phyloP scores from a whole-genome alignment of 164 flowering plant genomes.

The Dillenia suffruticosa region DNA sequence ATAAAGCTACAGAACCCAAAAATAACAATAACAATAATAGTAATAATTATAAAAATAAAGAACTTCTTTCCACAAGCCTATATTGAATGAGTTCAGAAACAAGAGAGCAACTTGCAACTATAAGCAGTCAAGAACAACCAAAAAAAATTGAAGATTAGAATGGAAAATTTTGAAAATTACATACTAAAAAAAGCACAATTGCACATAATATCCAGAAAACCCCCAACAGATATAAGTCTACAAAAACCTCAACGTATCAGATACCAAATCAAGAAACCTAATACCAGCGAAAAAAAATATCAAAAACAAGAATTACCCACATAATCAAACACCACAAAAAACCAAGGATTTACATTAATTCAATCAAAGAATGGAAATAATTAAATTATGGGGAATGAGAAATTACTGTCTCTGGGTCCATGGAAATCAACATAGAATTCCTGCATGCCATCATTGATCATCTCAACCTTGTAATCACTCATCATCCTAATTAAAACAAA shows the following conservation, averaged over 20 bases:
- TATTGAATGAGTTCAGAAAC: background rate
- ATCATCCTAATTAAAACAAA: slow-evolving; percentile 53
- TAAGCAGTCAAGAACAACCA: background rate
- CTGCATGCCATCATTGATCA: slow-evolving; percentile 93
- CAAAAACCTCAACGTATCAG: background rate
- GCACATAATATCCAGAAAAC: too few species aligned
- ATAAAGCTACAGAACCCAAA: background rate
- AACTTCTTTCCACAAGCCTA: too few species aligned
- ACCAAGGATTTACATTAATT: background rate
- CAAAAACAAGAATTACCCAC: background rate
- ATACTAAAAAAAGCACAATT: too few species aligned
- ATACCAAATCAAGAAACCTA: slow-evolving; percentile 1
- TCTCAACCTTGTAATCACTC: slow-evolving; percentile 87
- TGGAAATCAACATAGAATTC: slow-evolving; percentile 87
- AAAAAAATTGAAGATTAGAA: background rate
- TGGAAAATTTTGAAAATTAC: too few species aligned
- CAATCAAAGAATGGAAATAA: background rate
- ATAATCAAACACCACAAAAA: background rate
- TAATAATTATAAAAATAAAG: too few species aligned
- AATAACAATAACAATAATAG: too few species aligned
- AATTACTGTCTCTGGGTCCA: slow-evolving; percentile 89
- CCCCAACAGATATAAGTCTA: too few species aligned
- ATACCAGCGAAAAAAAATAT: slow-evolving; percentile 2
- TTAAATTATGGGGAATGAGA: slow-evolving; percentile 16
- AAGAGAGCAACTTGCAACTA: too few species aligned